Base-by-base conservation (phyloP, 768 basidiomycete species). In the Clavaria fumosa region DNA sequence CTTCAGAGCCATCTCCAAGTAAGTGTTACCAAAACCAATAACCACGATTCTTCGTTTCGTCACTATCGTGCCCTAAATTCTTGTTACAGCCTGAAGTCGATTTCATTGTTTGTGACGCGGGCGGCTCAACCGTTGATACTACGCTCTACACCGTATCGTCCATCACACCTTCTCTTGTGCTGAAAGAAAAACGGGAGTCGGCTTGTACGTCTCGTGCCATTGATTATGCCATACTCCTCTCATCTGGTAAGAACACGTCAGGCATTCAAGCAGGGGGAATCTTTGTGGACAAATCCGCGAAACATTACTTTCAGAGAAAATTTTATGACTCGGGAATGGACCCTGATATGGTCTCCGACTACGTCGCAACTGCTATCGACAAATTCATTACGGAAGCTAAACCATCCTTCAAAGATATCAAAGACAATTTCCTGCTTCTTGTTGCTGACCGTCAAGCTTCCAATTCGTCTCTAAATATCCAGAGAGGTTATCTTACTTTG, bases 101-200 rank as follows among this genome's bases (percentile, higher is more conserved):
- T n/a, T 37, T 37, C 18, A 23, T 23, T 24, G 23, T 37, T 10
- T 37, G 35, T 23, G 20, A 37, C 23, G 35, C 35, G 12, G 35
- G 35, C 23, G 35, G 35, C 6, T 37, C 35, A 14, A 37, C 35
- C 14, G 18, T 37, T 18, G 35, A 37, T 14, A 37, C 35, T 5
- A 37, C 35, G 23, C 19, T 24, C 26, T 37, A 37, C 20, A 37
- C 35, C 3, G 19, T 37, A 24, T 37, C 35, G 3, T 31, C 35
- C 18, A 18, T 37, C 3, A 22, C 22, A 24, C 35, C 35, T 30
- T 21, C 35, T 37, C 35, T 37, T 7, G 23, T 23, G 5, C 35
- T 37, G n/a, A 3, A 14, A 37, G 35, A 37, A 18, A 37, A 24
- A 23, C 35, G 35, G 3, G 35, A 37, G n/a, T 37, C 35, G n/a